Conservation (phyloP, 2,329 filamentous ascomycete species). For the Coleophoma eucalyptorum region DNA sequence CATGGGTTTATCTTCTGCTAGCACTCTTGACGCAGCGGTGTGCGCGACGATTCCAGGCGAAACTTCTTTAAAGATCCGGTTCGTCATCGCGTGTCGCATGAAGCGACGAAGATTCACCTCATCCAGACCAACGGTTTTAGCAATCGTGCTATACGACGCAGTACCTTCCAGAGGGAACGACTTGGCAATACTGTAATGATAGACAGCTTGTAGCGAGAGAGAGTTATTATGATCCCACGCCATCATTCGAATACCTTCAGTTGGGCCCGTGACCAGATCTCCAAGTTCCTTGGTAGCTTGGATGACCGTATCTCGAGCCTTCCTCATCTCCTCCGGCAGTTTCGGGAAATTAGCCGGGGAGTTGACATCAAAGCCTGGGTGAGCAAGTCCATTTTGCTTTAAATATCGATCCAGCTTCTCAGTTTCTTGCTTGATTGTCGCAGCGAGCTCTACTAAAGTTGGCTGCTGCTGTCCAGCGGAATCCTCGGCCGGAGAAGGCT, state of each 20-base stretch:
- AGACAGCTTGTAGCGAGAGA: constrained; percentile 45
- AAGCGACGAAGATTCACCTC: constrained; percentile 46
- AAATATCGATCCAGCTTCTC: constrained; percentile 46
- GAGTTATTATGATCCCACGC: constrained; percentile 48
- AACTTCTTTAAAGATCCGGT: constrained; percentile 50
- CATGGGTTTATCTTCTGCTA: constrained; percentile 44
- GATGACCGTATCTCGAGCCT: constrained; percentile 42
- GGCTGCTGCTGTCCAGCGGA: not conserved
- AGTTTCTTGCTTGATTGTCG: constrained; percentile 43
- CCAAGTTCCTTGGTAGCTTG: constrained; percentile 44
- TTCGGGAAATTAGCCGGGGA: constrained; percentile 41
- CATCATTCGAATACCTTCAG: constrained; percentile 47
- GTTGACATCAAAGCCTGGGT: constrained; percentile 42
- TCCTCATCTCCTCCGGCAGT: constrained; percentile 41
- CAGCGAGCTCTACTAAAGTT: constrained; percentile 40
- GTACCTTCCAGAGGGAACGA: constrained; percentile 44
- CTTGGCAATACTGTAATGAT: constrained; percentile 47
- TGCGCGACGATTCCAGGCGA: constrained; percentile 47
- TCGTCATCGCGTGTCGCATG: constrained; percentile 54
- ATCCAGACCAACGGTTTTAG: constrained; percentile 40
- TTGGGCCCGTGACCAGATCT: constrained; percentile 43
- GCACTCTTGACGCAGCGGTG: constrained; percentile 46
- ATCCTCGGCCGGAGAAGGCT: not conserved
- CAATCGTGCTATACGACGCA: constrained; percentile 41
- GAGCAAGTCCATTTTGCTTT: constrained; percentile 34